These are phyloP conservation scores for Scedosporium apiospermum DNA, from an alignment of 2,329 filamentous ascomycete species.

Conservation along the genomic window DNA sequence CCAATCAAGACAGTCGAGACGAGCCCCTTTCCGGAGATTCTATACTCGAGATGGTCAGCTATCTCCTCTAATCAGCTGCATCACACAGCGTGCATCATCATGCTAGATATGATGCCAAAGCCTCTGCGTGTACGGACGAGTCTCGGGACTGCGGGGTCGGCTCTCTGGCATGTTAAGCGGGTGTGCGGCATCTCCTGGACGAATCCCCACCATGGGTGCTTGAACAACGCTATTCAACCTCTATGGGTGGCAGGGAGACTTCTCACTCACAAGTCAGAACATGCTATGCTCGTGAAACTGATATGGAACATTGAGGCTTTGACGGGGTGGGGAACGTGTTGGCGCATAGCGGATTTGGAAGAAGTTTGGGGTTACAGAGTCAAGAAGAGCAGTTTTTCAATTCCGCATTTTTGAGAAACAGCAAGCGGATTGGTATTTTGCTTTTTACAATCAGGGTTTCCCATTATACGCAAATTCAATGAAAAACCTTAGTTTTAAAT, in stretches of 20 bases:
- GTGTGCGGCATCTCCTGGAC: constrained; percentile 47
- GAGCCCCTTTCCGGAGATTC: constrained; percentile 38
- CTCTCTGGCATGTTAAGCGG: constrained; percentile 44
- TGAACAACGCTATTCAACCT: constrained; percentile 50
- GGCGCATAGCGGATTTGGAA: constrained; percentile 43
- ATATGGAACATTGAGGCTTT: constrained; percentile 39
- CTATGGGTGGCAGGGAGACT: constrained; percentile 46
- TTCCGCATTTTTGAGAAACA: neutral
- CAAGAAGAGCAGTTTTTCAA: constrained; percentile 6
- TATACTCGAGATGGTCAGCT: constrained; percentile 43
- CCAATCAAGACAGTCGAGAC: constrained; percentile 33
- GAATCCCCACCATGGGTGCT: constrained; percentile 44
- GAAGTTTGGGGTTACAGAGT: constrained; percentile 28
- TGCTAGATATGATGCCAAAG: constrained; percentile 31
- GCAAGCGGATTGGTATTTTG: neutral
- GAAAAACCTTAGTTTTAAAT: no score
- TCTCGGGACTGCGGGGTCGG: constrained; percentile 23
- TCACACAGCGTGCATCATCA: constrained; percentile 43
- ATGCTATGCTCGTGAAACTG: constrained; percentile 27
- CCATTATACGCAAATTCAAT: no score
- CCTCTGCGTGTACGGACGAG: constrained; percentile 13
- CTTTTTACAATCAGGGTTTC: no score
- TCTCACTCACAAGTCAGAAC: constrained; percentile 39
- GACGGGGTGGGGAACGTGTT: constrained; percentile 43
- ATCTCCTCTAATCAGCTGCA: constrained; percentile 50